These are phyloP conservation scores for Yamadazyma atmosphaerica DNA, from an alignment of 1,139 yeast species.

Conservation along the genomic window DNA sequence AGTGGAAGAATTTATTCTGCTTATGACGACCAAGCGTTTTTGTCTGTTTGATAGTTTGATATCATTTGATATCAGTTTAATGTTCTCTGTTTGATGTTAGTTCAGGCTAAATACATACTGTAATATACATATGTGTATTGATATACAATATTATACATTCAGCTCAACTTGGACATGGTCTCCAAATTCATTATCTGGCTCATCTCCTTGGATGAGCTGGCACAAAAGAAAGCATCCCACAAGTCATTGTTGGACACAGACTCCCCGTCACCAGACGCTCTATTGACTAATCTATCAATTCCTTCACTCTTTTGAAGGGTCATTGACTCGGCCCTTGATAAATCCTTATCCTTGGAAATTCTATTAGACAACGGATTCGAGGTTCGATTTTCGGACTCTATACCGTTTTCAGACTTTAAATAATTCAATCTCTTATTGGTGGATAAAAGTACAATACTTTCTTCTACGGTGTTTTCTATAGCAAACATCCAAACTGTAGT, in stretches of 20 bases:
- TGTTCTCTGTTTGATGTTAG: background rate
- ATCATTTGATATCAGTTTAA: too few relatives aligned
- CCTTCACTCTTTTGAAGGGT: slow-evolving; percentile 40
- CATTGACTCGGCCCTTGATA: slow-evolving; percentile 37
- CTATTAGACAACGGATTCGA: background rate
- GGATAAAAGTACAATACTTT: slow-evolving; percentile 67
- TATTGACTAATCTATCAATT: slow-evolving; percentile 41
- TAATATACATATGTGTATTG: background rate
- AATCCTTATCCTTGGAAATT: slow-evolving; percentile 21
- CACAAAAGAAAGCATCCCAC: slow-evolving; percentile 60
- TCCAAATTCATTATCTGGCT: slow-evolving; percentile 19
- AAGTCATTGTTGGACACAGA: slow-evolving; percentile 54
- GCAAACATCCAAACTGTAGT: slow-evolving; percentile 94
- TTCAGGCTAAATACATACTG: too few relatives aligned
- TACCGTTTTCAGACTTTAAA: slow-evolving; percentile 20
- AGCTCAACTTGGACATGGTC: slow-evolving; percentile 11
- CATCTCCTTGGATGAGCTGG: slow-evolving; percentile 18
- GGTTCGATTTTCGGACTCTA: background rate
- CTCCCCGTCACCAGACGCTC: slow-evolving; percentile 51
- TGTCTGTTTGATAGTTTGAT: slow-evolving; percentile 42
- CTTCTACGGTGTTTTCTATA: slow-evolving; percentile 85
- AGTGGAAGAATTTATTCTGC: slow-evolving; percentile 69
- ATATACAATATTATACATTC: background rate
- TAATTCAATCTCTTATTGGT: slow-evolving; percentile 50
- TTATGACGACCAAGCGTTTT: slow-evolving; percentile 60